These are phyloP conservation scores for Boletellus sp. DNA, from an alignment of 768 basidiomycete species.

Conservation along the genomic window DNA sequence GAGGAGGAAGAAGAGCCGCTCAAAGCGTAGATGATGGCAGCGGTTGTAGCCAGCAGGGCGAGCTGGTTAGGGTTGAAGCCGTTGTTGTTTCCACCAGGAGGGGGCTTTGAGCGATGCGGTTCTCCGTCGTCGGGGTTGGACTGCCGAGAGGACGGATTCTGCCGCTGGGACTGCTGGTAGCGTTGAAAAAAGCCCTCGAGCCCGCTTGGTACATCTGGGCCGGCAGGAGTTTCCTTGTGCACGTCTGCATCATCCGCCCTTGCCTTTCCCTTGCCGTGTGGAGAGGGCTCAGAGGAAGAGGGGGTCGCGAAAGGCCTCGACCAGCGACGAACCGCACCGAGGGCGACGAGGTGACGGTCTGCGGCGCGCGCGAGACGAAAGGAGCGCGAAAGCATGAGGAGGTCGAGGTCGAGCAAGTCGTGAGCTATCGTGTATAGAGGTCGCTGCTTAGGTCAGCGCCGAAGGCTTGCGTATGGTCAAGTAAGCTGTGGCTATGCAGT, in stretches of 20 bases:
- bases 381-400: constrained; percentile 59
- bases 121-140: constrained; percentile 29
- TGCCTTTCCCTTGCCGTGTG: constrained; percentile 30
- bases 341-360: constrained; percentile 37
- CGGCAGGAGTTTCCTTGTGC: constrained; percentile 29
- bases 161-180: constrained; percentile 43
- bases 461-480: not conserved
- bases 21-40: constrained; percentile 63
- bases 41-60: constrained; percentile 53
- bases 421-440: not conserved
- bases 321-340: constrained; percentile 26
- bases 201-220: constrained; percentile 53
- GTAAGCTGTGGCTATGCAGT: too few species aligned
- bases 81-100: constrained; percentile 41
- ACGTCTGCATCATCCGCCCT: constrained; percentile 31
- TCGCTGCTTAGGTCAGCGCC: constrained; percentile 19
- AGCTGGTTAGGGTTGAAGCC: constrained; percentile 56
- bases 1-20: constrained; percentile 43
- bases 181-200: constrained; percentile 81
- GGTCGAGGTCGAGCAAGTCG: too few species aligned
- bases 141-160: constrained; percentile 24
- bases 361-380: constrained; percentile 50
- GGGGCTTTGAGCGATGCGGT: constrained; percentile 43
- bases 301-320: constrained; percentile 50
- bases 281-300: constrained; percentile 30